Evolutionary conservation across 768 basidiomycete genomes (phyloP).

Genomic region (Sarcodon sp.): DNA sequence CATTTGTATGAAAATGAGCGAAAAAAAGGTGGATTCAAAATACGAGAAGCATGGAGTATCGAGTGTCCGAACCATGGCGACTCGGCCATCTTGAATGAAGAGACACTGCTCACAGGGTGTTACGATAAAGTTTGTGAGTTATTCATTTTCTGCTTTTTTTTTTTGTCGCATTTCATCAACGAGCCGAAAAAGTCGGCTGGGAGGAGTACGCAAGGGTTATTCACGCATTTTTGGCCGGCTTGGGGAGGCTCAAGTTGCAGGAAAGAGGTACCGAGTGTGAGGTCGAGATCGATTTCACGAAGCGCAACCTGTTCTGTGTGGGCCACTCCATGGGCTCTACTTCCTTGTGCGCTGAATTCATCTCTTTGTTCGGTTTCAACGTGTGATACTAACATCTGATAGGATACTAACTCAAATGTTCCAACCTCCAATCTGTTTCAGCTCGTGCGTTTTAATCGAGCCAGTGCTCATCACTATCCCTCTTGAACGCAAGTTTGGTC

Average conservation of each 20-base stretch:
- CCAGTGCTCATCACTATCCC: constrained; percentile 20
- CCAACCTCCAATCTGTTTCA: constrained; percentile 23
- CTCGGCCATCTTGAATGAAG: constrained; percentile 33
- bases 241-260: constrained; percentile 18
- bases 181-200: constrained; percentile 27
- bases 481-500: constrained; percentile 5
- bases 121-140: constrained; percentile 29
- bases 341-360: constrained; percentile 21
- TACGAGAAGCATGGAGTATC: constrained; percentile 37
- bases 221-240: constrained; percentile 33
- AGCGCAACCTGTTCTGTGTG: constrained; percentile 34
- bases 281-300: constrained; percentile 25
- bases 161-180: too few relatives aligned
- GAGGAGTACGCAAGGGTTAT: constrained; percentile 37
- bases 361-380: too few relatives aligned
- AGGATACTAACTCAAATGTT: constrained; percentile 31
- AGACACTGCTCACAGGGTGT: constrained; percentile 21
- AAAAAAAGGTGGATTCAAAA: constrained; percentile 14
- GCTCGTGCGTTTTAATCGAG: constrained; percentile 30
- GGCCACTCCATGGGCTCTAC: constrained; percentile 46
- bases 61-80: constrained; percentile 47
- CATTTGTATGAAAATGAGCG: constrained; percentile 20
- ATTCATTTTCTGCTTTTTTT: not conserved
- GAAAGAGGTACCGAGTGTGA: too few relatives aligned
- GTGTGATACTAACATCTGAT: not conserved